phyloP scores from a whole-genome alignment of 2,329 filamentous ascomycete genomes.

The Clonostachys rosea region DNA sequence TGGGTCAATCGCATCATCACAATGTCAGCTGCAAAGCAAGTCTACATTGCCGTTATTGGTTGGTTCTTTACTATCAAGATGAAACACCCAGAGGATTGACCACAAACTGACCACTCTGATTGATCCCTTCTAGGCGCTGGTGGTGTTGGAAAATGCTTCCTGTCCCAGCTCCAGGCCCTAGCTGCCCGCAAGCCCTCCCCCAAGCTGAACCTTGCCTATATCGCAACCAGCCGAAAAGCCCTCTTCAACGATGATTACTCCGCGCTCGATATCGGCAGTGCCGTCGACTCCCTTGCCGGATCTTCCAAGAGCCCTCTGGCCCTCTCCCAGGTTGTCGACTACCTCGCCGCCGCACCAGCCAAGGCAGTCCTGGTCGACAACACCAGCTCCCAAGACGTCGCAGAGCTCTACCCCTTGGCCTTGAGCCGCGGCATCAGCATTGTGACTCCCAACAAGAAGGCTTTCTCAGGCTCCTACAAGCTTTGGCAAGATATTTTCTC shows the following conservation, averaged over 20 bases:
- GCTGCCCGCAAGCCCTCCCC: slow-evolving; percentile 61
- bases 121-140: slow-evolving; percentile 63
- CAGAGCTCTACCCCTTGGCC: slow-evolving; percentile 76
- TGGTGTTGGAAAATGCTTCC: slow-evolving; percentile 88
- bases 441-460: slow-evolving; percentile 98
- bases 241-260: slow-evolving; percentile 72
- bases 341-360: slow-evolving; percentile 71
- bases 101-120: background rate
- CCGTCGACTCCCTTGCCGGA: slow-evolving; percentile 57
- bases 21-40: slow-evolving; percentile 40
- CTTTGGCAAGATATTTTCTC: slow-evolving; percentile 87
- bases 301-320: slow-evolving; percentile 62
- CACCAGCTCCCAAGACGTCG: slow-evolving; percentile 85
- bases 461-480: slow-evolving; percentile 76
- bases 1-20: slow-evolving; percentile 2
- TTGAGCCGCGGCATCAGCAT: slow-evolving; percentile 80
- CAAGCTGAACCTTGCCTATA: slow-evolving; percentile 74
- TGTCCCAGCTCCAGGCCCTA: slow-evolving; percentile 71
- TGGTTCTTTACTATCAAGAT: slow-evolving; percentile 6
- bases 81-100: background rate
- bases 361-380: slow-evolving; percentile 90
- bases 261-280: slow-evolving; percentile 55
- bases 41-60: slow-evolving; percentile 51
- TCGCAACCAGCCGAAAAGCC: slow-evolving; percentile 80
- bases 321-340: slow-evolving; percentile 68